Percentiles rank a stretch among this genome's conserved stretches.
These are phyloP conservation scores for Cercophora sp. DNA, from an alignment of 495 filamentous ascomycete species.

Conservation along the genomic window DNA sequence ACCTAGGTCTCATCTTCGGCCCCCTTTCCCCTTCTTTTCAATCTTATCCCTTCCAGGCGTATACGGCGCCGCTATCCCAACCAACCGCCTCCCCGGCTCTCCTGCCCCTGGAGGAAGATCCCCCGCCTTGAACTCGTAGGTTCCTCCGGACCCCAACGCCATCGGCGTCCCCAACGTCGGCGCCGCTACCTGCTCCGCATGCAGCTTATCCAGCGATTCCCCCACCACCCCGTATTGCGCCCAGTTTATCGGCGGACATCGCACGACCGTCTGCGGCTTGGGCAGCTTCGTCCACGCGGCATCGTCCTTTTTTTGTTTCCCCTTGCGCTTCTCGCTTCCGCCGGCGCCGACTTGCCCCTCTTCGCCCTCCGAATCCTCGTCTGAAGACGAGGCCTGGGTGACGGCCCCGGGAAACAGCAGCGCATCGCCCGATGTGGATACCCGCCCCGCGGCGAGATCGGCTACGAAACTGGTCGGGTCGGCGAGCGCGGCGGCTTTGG, in stretches of 20 bases:
- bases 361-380: constrained; percentile 15
- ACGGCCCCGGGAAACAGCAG: constrained; percentile 13
- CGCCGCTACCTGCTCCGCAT: constrained; percentile 67
- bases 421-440: constrained; percentile 34
- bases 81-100: constrained; percentile 21
- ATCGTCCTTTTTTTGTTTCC: constrained; percentile 1
- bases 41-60: constrained; percentile 64
- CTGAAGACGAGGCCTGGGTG: constrained; percentile 22
- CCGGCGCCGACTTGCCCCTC: constrained; percentile 4
- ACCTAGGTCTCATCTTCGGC: constrained; percentile 26
- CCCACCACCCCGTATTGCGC: constrained; percentile 81
- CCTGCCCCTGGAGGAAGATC: constrained; percentile 17
- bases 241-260: constrained; percentile 87
- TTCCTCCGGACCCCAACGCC: constrained; percentile 32
- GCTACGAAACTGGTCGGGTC: constrained; percentile 66
- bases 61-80: constrained; percentile 71
- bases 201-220: constrained; percentile 73
- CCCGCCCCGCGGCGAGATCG: constrained; percentile 55
- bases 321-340: background rate
- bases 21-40: constrained; percentile 45
- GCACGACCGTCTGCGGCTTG: constrained; percentile 73
- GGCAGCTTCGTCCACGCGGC: constrained; percentile 53
- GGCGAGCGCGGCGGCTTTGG: constrained; percentile 60
- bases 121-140: constrained; percentile 40
- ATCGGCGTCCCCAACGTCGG: constrained; percentile 57